These are phyloP conservation scores for Lactarius hatsudake DNA, from an alignment of 768 basidiomycete genomes.

Conservation along the genomic window DNA sequence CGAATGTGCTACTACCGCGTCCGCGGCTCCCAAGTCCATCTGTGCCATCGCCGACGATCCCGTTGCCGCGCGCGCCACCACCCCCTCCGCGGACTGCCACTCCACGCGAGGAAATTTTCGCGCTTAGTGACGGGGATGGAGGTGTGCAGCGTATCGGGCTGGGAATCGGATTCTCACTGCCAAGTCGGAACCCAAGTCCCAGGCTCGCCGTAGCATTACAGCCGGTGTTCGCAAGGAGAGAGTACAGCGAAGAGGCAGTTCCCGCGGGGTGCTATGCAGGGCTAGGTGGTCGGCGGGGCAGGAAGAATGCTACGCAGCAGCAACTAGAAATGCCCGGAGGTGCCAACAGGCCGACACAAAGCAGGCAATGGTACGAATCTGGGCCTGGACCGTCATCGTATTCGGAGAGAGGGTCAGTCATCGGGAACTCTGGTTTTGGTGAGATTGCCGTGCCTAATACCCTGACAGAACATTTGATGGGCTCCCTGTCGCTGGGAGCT, in stretches of 20 bases:
- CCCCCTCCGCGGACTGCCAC: not conserved
- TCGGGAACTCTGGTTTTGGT: slow-evolving; percentile 17
- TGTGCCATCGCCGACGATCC: not conserved
- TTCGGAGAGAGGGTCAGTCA: slow-evolving; percentile 13
- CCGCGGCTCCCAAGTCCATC: not conserved
- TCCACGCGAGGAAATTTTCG: slow-evolving; percentile 5
- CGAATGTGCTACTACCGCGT: slow-evolving; percentile 11
- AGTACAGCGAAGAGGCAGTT: slow-evolving; percentile 1
- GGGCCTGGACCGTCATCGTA: slow-evolving; percentile 1
- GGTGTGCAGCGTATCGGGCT: slow-evolving; percentile 26
- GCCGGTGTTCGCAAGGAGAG: not conserved
- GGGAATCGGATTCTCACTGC: slow-evolving; percentile 28
- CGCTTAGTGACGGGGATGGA: slow-evolving; percentile 6
- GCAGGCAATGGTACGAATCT: not conserved
- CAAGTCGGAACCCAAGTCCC: slow-evolving; percentile 4
- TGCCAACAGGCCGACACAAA: not conserved
- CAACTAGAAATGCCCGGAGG: not conserved
- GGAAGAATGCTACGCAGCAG: not conserved
- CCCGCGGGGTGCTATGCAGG: slow-evolving; percentile 21
- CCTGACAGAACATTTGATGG: not conserved
- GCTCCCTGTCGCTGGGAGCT: not conserved
- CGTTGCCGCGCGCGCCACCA: not conserved
- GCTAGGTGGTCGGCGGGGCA: slow-evolving; percentile 12
- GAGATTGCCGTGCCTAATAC: slow-evolving; percentile 2
- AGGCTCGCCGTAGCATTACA: not conserved